Base-by-base conservation (phyloP, 2,329 filamentous ascomycete species). In the Pseudogymnoascus sp. region DNA sequence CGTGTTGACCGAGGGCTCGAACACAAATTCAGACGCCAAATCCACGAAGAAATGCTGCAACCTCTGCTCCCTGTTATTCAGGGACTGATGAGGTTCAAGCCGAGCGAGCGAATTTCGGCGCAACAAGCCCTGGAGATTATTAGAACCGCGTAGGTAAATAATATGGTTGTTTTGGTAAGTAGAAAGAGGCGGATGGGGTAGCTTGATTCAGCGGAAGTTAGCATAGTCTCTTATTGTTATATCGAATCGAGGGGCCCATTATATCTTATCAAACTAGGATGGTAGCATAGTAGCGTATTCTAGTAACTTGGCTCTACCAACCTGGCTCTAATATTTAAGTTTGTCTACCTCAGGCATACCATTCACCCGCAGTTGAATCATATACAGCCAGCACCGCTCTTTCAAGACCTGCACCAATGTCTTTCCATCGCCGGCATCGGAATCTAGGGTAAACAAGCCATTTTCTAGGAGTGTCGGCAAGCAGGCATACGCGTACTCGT, bases 51-150 rank as follows among this genome's bases (percentile, higher is more conserved):
- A 33, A 21, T 35, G 17, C 60, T 61, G 13, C 38, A 61, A 31
- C 33, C 26, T 23, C 37, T 61, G 9, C 60, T 61, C 21, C 60
- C 35, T 44, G 60, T 61, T 31, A 61, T 61, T 13, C 31, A 50
- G 35, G 60, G 60, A 7, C 6, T 61, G 23, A 42, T 61, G 37
- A 61, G 17, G 23, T 61, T 61, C 15, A 61, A 5, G 13, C 60
- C 60, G 10, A 19, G n/a, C 10, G 60, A 61, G 26, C 21, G 60
- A 31, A 29, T 61, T 61, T 61, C 60, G 26, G 38, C 60, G 9
- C 44, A 31, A 17, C 19, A 61, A 50, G 60, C 60, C 13, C 23
- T 61, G 19, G 38, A 26, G 17, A 21, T 61, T 13, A 15, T 61
- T 4, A 13, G 2, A 5, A 21, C 50, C 29, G 33, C 0, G 17